Evolutionary conservation across 495 filamentous ascomycete genomes (phyloP).

Genomic region (Hypomontagnella submonticulosa): DNA sequence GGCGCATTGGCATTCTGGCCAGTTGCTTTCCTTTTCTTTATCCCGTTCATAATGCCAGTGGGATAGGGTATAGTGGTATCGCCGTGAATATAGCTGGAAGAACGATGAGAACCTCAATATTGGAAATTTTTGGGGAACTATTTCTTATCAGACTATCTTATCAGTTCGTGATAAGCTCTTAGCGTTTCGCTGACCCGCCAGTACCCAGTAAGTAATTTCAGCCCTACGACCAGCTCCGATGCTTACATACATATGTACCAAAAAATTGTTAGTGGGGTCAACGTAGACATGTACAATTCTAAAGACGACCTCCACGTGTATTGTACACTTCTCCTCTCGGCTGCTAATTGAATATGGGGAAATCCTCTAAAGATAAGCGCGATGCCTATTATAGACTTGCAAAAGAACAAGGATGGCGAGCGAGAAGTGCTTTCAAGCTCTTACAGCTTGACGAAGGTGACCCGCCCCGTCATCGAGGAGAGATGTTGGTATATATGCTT

Average conservation of each 20-base stretch:
- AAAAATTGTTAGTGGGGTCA: constrained; percentile 23
- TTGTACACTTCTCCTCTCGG: neutral
- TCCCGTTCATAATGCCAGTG: constrained; percentile 43
- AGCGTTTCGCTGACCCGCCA: too few species aligned
- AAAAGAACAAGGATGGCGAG: constrained; percentile 98
- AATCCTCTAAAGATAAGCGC: constrained; percentile 98
- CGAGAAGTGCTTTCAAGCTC: constrained; percentile 94
- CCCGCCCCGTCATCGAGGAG: neutral
- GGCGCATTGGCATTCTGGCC: constrained; percentile 40
- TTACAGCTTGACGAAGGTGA: constrained; percentile 88
- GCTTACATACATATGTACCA: too few species aligned
- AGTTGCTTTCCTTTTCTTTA: constrained; percentile 60
- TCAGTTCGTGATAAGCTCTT: neutral
- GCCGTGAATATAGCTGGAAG: constrained; percentile 1
- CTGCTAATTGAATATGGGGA: constrained; percentile 73
- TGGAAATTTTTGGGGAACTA: constrained; percentile 41
- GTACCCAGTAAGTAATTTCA: too few species aligned
- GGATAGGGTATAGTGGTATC: constrained; percentile 11
- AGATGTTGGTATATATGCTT: constrained; percentile 29
- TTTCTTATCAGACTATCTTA: constrained; percentile 1
- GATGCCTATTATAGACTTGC: constrained; percentile 97
- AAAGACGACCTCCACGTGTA: neutral
- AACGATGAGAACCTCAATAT: neutral
- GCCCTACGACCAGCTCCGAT: constrained; percentile 37
- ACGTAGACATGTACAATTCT: constrained; percentile 2